phyloP scores from a whole-genome alignment of 1,139 yeast species.

The Geotrichum siamense region DNA sequence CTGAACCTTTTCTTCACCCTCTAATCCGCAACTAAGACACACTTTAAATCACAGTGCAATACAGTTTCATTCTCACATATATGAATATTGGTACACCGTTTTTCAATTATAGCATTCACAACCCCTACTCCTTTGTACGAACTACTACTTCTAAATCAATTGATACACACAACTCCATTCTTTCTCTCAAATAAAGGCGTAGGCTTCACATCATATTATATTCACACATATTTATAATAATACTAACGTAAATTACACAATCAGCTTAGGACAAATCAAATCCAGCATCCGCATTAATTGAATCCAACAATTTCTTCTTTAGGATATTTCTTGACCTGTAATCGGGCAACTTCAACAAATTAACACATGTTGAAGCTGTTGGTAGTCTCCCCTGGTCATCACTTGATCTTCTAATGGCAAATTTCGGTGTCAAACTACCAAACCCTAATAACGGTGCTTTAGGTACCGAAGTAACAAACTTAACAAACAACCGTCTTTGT shows the following conservation, averaged over 20 bases:
- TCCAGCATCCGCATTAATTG: slow-evolving; percentile 76
- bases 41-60: too few relatives aligned
- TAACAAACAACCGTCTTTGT: slow-evolving; percentile 57
- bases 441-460: slow-evolving; percentile 90
- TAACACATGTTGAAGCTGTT: slow-evolving; percentile 90
- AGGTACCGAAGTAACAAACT: slow-evolving; percentile 87
- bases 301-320: slow-evolving; percentile 58
- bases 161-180: too few relatives aligned
- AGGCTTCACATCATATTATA: too few relatives aligned
- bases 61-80: too few relatives aligned
- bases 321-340: slow-evolving; percentile 56
- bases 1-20: too few relatives aligned
- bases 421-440: slow-evolving; percentile 60
- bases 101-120: too few relatives aligned
- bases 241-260: not conserved
- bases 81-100: too few relatives aligned
- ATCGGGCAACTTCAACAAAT: slow-evolving; percentile 76
- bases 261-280: slow-evolving; percentile 61
- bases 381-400: slow-evolving; percentile 52
- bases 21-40: too few relatives aligned
- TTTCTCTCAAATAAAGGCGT: too few relatives aligned
- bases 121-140: too few relatives aligned
- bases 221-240: too few relatives aligned
- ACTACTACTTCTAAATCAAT: too few relatives aligned
- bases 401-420: slow-evolving; percentile 75